These are phyloP conservation scores for Eutrema yunnanense DNA, from an alignment of 345 rosid genomes.

Conservation along the genomic window DNA sequence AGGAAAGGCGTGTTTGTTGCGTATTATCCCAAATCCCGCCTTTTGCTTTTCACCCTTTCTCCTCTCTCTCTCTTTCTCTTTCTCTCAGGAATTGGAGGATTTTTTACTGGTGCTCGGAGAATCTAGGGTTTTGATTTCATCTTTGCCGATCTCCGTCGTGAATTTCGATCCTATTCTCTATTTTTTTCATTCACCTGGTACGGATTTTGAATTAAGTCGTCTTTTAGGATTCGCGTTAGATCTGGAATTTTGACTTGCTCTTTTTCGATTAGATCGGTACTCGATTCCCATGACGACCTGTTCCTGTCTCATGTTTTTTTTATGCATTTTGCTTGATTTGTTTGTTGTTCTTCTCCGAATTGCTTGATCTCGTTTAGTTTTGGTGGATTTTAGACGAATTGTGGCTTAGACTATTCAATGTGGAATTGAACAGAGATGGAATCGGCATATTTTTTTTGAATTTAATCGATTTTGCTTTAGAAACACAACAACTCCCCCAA, in stretches of 20 bases:
- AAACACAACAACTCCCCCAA: too few species aligned
- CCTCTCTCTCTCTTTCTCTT: background rate
- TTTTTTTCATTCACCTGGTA: background rate
- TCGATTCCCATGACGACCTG: background rate
- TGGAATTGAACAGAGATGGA: background rate
- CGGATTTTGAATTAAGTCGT: background rate
- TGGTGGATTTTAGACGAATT: background rate
- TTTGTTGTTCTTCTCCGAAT: background rate
- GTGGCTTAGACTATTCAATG: too few species aligned
- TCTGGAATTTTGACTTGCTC: background rate
- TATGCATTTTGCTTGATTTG: background rate
- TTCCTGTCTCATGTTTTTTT: background rate
- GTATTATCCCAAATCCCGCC: constrained; percentile 30
- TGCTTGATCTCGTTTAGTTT: constrained; percentile 8
- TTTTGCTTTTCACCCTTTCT: constrained; percentile 27
- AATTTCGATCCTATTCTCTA: background rate
- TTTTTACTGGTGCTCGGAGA: constrained; percentile 2
- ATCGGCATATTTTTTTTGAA: too few species aligned
- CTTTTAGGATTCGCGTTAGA: constrained; percentile 14
- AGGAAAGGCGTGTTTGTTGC: constrained; percentile 20
- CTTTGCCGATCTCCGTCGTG: constrained; percentile 13
- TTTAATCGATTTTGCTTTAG: too few species aligned
- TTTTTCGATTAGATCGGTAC: constrained; percentile 8
- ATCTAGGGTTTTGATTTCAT: constrained; percentile 4
- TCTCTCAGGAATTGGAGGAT: background rate